Evolutionary conservation across 1,284 basidiomycete genomes (phyloP), one percentile per base, ranked within the genome.

Genomic region (Ceratobasidium sp.): DNA sequence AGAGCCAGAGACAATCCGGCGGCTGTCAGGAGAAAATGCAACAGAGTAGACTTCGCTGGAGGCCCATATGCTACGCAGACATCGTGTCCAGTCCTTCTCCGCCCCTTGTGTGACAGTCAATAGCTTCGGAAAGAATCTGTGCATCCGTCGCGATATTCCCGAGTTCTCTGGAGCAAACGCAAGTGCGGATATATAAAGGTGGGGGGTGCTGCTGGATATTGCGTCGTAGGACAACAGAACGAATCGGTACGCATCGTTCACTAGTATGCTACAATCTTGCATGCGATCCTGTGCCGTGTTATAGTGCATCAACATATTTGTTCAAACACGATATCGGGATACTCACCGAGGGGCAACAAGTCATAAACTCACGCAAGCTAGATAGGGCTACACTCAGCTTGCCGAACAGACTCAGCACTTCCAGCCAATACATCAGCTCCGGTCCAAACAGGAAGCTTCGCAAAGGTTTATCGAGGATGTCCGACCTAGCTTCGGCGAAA

Each of bases 361-460:
- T 17, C 19, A 22, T 17, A 5, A 67, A 11, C 49, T 34, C 22
- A 0, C 52, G 32, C 17, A 77, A 44, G n/a, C 25, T 57, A 2
- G n/a, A 22, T 4, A 56, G 43, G n/a, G 69, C 76, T 13, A 56
- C 29, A 13, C 22, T 51, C 5, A 77, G 19, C 22, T 54, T 29
- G 8, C 52, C 70, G 0, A 73, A 44, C 5, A 77, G 57, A n/a
- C 70, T 74, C 25, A 74, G 34, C 19, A 34, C 54, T n/a, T 77
- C 76, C 2, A 77, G 8, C 76, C 76, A 77, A n/a, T 66, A 66
- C 0, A 77, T 8, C 15, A 74, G 51, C 7, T 49, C 22, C 0
- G 19, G 59, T 40, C 37, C 40, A 4, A 46, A 34, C 15, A 56
- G 37, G n/a, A 49, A 57, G 8, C 4, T 2, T 29, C 52, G 52